A percentile compares a stretch with the other conserved stretches of the same genome.
Conservation (phyloP, 768 basidiomycete species). For the Lentinula lateritia region DNA sequence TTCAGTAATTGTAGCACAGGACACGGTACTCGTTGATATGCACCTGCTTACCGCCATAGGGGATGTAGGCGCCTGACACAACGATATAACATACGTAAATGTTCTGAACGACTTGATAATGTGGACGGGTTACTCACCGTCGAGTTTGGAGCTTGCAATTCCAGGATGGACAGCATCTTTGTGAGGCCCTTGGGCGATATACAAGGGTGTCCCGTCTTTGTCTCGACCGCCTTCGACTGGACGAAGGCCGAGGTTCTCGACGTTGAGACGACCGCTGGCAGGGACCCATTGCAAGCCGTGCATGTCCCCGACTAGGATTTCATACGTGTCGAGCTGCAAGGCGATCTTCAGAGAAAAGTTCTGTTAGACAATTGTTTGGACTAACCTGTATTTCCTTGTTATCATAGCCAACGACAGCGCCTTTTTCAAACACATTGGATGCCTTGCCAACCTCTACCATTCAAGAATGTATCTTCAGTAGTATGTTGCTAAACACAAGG, state of each 20-base stretch:
- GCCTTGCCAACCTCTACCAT: slow-evolving; percentile 63
- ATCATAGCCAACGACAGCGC: slow-evolving; percentile 58
- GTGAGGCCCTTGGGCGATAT: slow-evolving; percentile 54
- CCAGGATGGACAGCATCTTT: slow-evolving; percentile 53
- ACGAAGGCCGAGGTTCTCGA: slow-evolving; percentile 32
- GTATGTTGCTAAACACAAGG: background rate
- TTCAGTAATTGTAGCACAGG: slow-evolving; percentile 25
- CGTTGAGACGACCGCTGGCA: slow-evolving; percentile 38
- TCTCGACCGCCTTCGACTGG: slow-evolving; percentile 71
- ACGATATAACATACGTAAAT: background rate
- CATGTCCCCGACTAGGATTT: slow-evolving; percentile 65
- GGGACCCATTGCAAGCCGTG: slow-evolving; percentile 55
- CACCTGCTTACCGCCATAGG: slow-evolving; percentile 48
- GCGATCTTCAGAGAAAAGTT: background rate
- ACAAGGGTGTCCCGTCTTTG: slow-evolving; percentile 52
- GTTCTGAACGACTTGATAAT: background rate
- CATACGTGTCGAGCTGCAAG: slow-evolving; percentile 53
- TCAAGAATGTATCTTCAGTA: background rate
- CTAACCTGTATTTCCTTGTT: slow-evolving; percentile 55
- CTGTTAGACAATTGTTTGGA: background rate
- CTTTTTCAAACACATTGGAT: slow-evolving; percentile 49
- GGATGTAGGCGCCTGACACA: slow-evolving; percentile 45
- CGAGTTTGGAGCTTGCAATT: slow-evolving; percentile 51
- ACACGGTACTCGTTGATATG: slow-evolving; percentile 36
- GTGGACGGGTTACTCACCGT: slow-evolving; percentile 29